These are phyloP conservation scores for Paecilomyces sp. DNA, from an alignment of 2,329 filamentous ascomycete genomes.

Conservation along the genomic window DNA sequence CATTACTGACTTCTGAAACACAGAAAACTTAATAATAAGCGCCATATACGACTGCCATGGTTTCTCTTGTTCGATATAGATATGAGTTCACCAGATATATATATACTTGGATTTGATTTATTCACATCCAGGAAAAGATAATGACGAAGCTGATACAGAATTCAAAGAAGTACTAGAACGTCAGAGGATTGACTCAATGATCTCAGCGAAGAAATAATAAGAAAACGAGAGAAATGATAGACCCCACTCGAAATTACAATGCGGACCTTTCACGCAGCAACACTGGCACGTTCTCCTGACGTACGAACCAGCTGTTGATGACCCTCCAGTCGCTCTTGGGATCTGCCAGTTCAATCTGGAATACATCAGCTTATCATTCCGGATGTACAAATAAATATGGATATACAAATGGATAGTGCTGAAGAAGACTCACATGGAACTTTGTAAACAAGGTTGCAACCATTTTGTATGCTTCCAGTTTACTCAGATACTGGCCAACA, in stretches of 20 bases:
- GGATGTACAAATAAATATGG: no score
- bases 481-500: constrained; percentile 9
- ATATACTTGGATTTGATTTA: no score
- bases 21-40: no score
- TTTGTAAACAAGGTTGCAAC: constrained; percentile 27
- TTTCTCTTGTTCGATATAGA: no score
- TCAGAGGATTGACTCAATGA: no score
- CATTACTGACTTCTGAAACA: no score
- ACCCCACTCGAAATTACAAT: neutral
- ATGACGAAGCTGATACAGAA: neutral
- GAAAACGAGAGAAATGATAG: no score
- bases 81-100: no score
- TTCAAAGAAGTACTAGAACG: neutral
- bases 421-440: constrained; percentile 32
- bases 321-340: constrained; percentile 29
- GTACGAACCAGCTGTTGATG: constrained; percentile 33
- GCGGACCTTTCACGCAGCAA: neutral
- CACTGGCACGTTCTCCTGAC: constrained; percentile 14
- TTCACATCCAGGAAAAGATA: no score
- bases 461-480: constrained; percentile 15
- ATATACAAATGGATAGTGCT: neutral
- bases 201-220: no score
- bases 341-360: constrained; percentile 26
- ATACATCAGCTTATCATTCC: neutral
- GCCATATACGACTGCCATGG: no score